Evolutionary conservation across 2,329 filamentous ascomycete genomes (phyloP).

Genomic region (Immersiporthe knoxdaviesiana): DNA sequence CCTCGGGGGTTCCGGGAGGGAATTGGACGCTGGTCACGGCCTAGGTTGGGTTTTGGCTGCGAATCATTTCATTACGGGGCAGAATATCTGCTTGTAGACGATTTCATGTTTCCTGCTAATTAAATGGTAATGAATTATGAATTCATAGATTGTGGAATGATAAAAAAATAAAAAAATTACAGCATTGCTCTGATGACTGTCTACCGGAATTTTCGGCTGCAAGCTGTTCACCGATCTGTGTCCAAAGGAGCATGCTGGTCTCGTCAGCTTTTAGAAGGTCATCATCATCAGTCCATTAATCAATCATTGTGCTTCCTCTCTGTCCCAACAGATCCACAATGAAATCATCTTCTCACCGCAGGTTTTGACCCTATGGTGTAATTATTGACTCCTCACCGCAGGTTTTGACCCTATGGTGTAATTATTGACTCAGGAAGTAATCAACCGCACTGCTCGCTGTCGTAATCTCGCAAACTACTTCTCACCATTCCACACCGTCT

Average conservation of each 20-base stretch:
- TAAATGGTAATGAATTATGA: neutral
- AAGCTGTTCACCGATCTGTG: neutral
- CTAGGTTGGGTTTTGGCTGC: neutral
- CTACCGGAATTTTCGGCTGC: neutral
- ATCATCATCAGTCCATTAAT: neutral
- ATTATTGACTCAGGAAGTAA: neutral
- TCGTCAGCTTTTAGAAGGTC: neutral
- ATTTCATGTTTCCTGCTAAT: too few species aligned
- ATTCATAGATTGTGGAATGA: neutral
- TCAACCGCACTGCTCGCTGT: neutral
- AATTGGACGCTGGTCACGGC: constrained; percentile 6
- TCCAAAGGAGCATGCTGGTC: neutral
- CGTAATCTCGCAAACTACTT: constrained; percentile 1
- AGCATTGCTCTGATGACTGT: too few species aligned
- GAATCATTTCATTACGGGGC: too few species aligned
- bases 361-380: neutral
- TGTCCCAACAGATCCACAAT: neutral
- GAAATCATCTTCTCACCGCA: constrained; percentile 2
- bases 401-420: neutral
- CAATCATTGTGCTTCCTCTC: neutral
- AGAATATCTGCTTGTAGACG: too few species aligned
- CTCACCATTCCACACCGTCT: neutral
- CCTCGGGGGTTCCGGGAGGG: constrained; percentile 1
- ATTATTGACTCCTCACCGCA: neutral
- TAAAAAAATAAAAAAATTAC: too few species aligned